These are phyloP conservation scores for Chloris gayana DNA, from an alignment of 176 grass and related monocot species.

Conservation along the genomic window DNA sequence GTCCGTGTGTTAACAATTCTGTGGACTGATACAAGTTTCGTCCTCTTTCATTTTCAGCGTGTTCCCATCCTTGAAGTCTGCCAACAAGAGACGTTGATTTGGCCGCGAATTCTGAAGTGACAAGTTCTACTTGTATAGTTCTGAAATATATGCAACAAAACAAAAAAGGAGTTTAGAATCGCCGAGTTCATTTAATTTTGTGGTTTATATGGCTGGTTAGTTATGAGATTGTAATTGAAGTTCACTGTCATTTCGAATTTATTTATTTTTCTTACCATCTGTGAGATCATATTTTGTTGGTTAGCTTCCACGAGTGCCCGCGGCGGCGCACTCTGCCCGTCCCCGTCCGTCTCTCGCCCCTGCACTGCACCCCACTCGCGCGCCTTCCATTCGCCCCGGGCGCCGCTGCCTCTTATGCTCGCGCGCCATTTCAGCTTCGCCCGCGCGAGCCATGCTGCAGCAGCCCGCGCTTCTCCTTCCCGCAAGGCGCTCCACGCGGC, in stretches of 20 bases:
- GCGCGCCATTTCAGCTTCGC: neutral
- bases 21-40: too few relatives aligned
- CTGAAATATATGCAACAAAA: too few relatives aligned
- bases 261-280: neutral
- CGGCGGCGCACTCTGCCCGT: neutral
- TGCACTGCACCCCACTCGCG: neutral
- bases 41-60: too few relatives aligned
- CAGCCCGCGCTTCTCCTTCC: neutral
- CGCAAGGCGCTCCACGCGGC: conserved; percentile 45
- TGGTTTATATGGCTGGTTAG: too few relatives aligned
- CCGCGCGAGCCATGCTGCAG: conserved; percentile 4
- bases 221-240: neutral
- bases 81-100: too few relatives aligned
- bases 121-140: too few relatives aligned
- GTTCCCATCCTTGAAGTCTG: too few relatives aligned
- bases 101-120: too few relatives aligned
- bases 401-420: neutral
- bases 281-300: neutral
- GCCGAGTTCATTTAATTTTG: too few relatives aligned
- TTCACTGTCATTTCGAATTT: neutral
- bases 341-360: neutral
- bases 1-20: too few relatives aligned
- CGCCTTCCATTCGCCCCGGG: neutral
- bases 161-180: too few relatives aligned
- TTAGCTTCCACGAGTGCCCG: neutral